These are phyloP conservation scores for Strigomonas culicis DNA, from an alignment of 208 protist species.

Conservation along the genomic window DNA sequence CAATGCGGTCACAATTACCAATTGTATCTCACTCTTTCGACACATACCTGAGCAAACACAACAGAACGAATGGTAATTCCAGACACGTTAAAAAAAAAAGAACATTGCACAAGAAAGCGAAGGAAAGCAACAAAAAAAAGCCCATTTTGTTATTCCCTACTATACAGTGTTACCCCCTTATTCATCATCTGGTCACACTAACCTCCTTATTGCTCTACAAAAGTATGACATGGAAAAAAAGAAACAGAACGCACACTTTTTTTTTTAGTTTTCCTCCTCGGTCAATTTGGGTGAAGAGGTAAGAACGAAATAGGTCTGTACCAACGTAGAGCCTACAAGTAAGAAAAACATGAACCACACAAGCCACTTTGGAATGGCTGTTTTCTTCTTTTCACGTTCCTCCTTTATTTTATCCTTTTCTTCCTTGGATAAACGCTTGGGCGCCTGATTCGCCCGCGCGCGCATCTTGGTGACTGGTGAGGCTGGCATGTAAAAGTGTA, in stretches of 20 bases:
- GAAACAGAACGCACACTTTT: constrained; percentile 2
- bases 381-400: constrained; percentile 42
- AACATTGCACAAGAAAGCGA: too few species aligned
- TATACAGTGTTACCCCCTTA: too few species aligned
- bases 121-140: too few species aligned
- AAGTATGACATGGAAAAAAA: constrained; percentile 5
- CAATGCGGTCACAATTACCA: too few species aligned
- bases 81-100: too few species aligned
- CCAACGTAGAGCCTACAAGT: constrained; percentile 59
- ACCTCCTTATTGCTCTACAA: too few species aligned
- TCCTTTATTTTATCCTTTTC: constrained; percentile 49
- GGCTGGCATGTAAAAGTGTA: constrained; percentile 32
- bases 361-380: constrained; percentile 40
- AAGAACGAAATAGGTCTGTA: constrained; percentile 75
- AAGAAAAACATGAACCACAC: constrained; percentile 57
- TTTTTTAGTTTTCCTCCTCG: constrained; percentile 15
- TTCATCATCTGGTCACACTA: too few species aligned
- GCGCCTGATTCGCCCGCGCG: constrained; percentile 36
- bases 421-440: constrained; percentile 47
- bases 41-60: too few species aligned
- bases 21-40: too few species aligned
- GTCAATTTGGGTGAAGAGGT: constrained; percentile 57
- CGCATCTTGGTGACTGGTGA: constrained; percentile 54
- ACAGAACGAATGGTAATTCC: too few species aligned
- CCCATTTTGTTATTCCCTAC: too few species aligned